A percentile compares a stretch with the other conserved stretches of the same genome.
phyloP scores from a whole-genome alignment of 164 flowering plant genomes.

The Vitis vinifera region DNA sequence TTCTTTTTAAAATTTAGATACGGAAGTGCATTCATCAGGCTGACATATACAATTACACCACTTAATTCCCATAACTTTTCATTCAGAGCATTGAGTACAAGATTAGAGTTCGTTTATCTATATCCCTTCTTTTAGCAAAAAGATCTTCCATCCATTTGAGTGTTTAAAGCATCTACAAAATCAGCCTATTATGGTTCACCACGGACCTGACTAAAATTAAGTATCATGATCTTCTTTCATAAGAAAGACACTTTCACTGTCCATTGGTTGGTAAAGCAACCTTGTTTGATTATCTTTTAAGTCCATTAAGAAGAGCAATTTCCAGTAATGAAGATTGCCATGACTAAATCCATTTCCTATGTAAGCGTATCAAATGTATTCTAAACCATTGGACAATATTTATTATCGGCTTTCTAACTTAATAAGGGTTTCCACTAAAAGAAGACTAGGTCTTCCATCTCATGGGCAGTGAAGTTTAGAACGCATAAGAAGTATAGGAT shows the following conservation, averaged over 20 bases:
- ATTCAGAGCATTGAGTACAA: not conserved
- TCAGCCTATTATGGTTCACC: not conserved
- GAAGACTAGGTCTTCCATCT: too few relatives aligned
- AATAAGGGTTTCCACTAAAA: too few relatives aligned
- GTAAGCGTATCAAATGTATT: too few relatives aligned
- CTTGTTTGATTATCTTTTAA: too few relatives aligned
- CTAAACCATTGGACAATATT: too few relatives aligned
- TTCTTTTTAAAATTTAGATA: not conserved
- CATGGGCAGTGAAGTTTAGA: too few relatives aligned
- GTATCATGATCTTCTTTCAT: not conserved
- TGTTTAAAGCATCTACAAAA: not conserved
- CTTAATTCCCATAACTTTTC: not conserved
- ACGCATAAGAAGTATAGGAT: too few relatives aligned
- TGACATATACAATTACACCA: conserved; percentile 3
- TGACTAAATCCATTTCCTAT: too few relatives aligned
- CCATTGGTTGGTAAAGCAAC: not conserved
- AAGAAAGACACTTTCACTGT: not conserved
- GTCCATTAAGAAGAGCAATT: too few relatives aligned
- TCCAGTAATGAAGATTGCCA: too few relatives aligned
- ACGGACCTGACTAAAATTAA: too few relatives aligned
- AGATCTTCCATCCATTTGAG: not conserved
- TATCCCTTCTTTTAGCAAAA: not conserved
- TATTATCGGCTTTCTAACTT: too few relatives aligned
- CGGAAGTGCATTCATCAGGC: conserved; percentile 7
- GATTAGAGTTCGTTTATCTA: not conserved